Base-by-base conservation (phyloP, 345 rosid genomes). In the Leavenworthia alabamica region DNA sequence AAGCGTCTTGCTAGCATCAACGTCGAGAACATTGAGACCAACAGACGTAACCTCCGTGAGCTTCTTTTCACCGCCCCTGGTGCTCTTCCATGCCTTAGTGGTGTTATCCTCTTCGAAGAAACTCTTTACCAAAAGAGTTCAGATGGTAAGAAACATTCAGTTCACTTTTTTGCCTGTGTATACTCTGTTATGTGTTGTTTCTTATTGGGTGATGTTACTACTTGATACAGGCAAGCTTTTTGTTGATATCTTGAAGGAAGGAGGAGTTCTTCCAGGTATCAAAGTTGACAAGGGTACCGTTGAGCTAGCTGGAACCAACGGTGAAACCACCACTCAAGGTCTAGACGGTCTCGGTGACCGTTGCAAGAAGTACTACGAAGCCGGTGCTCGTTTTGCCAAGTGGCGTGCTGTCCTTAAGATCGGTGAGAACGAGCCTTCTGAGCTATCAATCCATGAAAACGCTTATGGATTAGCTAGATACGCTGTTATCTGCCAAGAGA, bases 241-340 rank as follows among this genome's bases (percentile, higher is more conserved):
- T 0, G 89, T 86, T 53, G 95, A 85, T 20, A 75, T 93, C 42
- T 37, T 93, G 85, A 89, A 82, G 78, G 96, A 85, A 50, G 86
- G 77, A 62, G 97, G 92, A 45, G 99, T 86, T 31, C 96, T 93
- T 26, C 97, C 99, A 7, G 99, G 97, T 23, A 93, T 93, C 57
- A 93, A 89, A 81, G 97, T 93, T 3, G 97, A 93, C 81, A 89
- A 84, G 88, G 97, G 99, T 73, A 89, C 95, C 2, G 90, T 93
- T 29, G 90, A 77, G 73, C 89, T 93, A n/a, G 78, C 88, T 14
- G 99, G 96, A 27, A 93, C 99, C 74, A 73, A 87, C 27, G 95
- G 96, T 33, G 99, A 93, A 79, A 93, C 99, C 44, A 87, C 95
- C 62, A 93, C 97, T 16, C 90, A 85, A 70, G 96, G 99, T 72